Evolutionary conservation across 2,329 filamentous ascomycete species (phyloP).

Genomic region (Arthrobotrys iridis): DNA sequence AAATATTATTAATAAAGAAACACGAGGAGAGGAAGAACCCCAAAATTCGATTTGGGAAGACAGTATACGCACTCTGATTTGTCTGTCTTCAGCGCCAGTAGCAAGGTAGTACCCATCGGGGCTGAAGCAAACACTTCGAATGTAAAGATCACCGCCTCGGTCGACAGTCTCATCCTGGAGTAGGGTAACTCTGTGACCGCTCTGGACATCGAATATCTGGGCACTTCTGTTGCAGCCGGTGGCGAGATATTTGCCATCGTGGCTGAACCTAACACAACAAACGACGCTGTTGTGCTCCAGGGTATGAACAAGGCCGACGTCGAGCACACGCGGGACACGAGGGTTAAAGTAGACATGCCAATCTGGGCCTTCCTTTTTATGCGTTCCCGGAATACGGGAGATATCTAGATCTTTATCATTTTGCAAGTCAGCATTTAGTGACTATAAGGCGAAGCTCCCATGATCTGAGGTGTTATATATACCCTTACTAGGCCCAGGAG

Average conservation of each 20-base stretch:
- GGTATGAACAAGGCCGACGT: conserved; percentile 93
- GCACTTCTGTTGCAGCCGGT: conserved; percentile 98
- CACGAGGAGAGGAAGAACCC: background rate
- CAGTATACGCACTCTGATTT: conserved; percentile 78
- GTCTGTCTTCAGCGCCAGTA: conserved; percentile 96
- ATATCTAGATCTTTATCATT: conserved; percentile 86
- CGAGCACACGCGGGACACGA: conserved; percentile 83
- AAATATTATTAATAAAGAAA: conserved; percentile 7
- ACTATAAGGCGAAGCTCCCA: conserved; percentile 76
- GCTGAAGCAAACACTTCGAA: conserved; percentile 97
- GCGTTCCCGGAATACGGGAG: conserved; percentile 80
- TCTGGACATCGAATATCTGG: conserved; percentile 95
- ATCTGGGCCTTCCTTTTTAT: conserved; percentile 77
- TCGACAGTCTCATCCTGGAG: conserved; percentile 89
- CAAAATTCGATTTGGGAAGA: conserved; percentile 22
- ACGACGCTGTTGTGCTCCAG: conserved; percentile 94
- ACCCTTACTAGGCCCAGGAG: conserved; percentile 81
- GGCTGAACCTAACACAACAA: conserved; percentile 96
- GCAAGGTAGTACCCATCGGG: conserved; percentile 93
- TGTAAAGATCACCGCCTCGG: conserved; percentile 91
- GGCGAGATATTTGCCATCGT: conserved; percentile 93
- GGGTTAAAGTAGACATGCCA: conserved; percentile 99
- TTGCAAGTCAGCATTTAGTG: conserved; percentile 69
- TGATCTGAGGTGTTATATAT: conserved; percentile 78
- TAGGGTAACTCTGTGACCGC: conserved; percentile 86